A percentile compares a stretch with the other conserved stretches of the same genome.
Conservation (phyloP, 768 basidiomycete species). For the Tephrocybe sp. region DNA sequence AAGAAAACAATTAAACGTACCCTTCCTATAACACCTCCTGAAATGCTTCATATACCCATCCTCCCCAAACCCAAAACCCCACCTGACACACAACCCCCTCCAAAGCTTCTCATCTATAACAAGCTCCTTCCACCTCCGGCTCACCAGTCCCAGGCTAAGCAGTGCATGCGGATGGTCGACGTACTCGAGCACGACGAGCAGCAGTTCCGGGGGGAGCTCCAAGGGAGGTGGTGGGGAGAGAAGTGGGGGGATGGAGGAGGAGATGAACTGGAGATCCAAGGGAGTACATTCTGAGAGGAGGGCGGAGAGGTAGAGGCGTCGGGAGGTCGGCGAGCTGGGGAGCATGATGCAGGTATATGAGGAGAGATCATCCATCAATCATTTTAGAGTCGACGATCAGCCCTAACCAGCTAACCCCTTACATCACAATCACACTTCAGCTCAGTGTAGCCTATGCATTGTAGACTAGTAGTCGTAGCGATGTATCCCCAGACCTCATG, state of each 20-base stretch:
- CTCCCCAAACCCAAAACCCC: conserved; percentile 38
- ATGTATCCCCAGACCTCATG: too few relatives aligned
- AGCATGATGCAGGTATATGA: too few relatives aligned
- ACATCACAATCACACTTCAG: too few relatives aligned
- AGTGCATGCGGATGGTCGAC: conserved; percentile 75
- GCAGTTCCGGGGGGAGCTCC: conserved; percentile 52
- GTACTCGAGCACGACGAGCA: conserved; percentile 71
- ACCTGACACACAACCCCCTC: conserved; percentile 67
- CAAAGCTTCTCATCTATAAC: conserved; percentile 77
- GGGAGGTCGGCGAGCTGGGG: background rate
- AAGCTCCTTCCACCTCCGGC: conserved; percentile 66
- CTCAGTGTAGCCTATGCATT: too few relatives aligned
- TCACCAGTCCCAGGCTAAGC: conserved; percentile 66
- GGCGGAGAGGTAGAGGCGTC: conserved; percentile 1
- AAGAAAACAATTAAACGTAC: conserved; percentile 36
- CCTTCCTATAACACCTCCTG: conserved; percentile 66
- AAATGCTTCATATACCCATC: conserved; percentile 60
- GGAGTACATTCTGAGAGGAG: conserved; percentile 13
- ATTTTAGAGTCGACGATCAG: too few relatives aligned
- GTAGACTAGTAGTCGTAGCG: too few relatives aligned
- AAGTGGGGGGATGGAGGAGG: conserved; percentile 58
- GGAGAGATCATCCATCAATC: too few relatives aligned
- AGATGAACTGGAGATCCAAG: conserved; percentile 61
- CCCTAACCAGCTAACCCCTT: too few relatives aligned
- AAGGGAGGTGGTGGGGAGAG: conserved; percentile 23